Evolutionary conservation across 441 rosid genomes (phyloP).

Genomic region (Brassica balearica): DNA sequence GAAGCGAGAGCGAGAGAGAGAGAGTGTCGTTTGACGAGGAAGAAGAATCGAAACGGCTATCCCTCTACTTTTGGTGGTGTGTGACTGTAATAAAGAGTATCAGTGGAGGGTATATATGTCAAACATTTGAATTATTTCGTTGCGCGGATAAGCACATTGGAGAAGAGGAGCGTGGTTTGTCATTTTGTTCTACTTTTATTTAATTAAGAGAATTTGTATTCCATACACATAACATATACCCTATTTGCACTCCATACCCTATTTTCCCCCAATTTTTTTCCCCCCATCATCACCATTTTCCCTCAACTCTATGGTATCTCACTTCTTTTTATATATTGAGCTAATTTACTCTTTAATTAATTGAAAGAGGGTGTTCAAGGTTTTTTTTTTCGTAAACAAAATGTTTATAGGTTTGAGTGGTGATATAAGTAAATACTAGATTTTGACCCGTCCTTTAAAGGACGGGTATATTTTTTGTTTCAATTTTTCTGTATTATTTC

Average conservation of each 20-base stretch:
- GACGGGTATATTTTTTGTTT: too few relatives aligned
- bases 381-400: neutral
- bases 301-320: too few relatives aligned
- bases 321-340: too few relatives aligned
- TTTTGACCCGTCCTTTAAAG: too few relatives aligned
- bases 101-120: conserved; percentile 34
- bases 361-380: neutral
- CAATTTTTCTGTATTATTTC: too few relatives aligned
- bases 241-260: too few relatives aligned
- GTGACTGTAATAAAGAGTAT: conserved; percentile 15
- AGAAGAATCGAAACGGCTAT: conserved; percentile 34
- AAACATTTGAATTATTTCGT: conserved; percentile 21
- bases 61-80: conserved; percentile 13
- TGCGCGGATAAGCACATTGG: conserved; percentile 42
- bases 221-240: too few relatives aligned
- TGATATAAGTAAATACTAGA: neutral
- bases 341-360: too few relatives aligned
- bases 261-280: too few relatives aligned
- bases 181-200: too few relatives aligned
- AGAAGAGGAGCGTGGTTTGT: conserved; percentile 38
- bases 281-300: too few relatives aligned
- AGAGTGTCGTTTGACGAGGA: conserved; percentile 32
- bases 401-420: neutral
- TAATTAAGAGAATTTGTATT: too few relatives aligned
- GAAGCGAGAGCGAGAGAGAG: conserved; percentile 13